These are phyloP conservation scores for Rubus parviflorus DNA, from an alignment of 306 rosid genomes.

Conservation along the genomic window DNA sequence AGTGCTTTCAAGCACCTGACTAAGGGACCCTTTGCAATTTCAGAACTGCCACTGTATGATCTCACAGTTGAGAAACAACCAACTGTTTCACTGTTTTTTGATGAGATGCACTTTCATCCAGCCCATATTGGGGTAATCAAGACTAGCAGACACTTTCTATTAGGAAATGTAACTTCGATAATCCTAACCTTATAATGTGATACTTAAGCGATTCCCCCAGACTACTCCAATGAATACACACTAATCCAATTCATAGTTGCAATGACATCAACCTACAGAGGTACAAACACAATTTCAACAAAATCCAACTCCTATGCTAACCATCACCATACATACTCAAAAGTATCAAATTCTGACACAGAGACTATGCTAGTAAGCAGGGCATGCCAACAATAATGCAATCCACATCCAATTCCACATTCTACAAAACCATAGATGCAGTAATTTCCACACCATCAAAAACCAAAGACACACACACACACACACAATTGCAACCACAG, in stretches of 20 bases:
- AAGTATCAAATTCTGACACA: neutral
- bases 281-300: neutral
- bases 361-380: neutral
- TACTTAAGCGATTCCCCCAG: neutral
- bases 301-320: neutral
- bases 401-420: neutral
- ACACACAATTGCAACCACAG: neutral
- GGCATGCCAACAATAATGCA: neutral
- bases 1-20: neutral
- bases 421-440: neutral
- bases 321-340: neutral
- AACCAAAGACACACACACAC: neutral
- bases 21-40: neutral
- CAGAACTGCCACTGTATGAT: neutral
- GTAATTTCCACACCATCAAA: neutral
- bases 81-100: neutral
- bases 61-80: neutral
- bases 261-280: neutral
- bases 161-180: neutral
- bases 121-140: neutral
- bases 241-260: neutral
- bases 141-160: neutral
- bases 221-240: neutral
- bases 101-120: neutral
- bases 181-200: neutral